Conservation (phyloP, 345 rosid species). For the Balakata baccata region DNA sequence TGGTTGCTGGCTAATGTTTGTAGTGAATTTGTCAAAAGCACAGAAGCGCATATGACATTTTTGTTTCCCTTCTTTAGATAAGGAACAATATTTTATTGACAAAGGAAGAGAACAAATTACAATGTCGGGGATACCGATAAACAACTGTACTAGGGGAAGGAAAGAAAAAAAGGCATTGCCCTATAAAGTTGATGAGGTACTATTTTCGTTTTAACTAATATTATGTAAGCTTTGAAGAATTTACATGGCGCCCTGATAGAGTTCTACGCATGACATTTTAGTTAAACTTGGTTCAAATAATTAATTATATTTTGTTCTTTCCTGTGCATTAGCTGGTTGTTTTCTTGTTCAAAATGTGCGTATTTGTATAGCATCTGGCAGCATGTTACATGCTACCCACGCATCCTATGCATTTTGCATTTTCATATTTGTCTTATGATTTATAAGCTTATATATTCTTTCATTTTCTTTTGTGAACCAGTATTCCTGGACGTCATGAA, state of each 20-base stretch:
- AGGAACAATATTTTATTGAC: background rate
- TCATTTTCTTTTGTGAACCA: constrained; percentile 17
- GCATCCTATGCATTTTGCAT: background rate
- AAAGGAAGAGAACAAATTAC: background rate
- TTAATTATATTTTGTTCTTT: background rate
- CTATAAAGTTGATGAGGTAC: background rate
- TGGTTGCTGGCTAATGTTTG: no score
- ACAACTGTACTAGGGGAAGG: no score
- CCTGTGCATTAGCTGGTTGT: background rate
- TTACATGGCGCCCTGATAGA: background rate
- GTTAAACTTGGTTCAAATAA: background rate
- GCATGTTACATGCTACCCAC: background rate
- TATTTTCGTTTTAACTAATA: background rate
- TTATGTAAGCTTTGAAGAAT: background rate
- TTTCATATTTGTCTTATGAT: background rate
- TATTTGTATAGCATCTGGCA: background rate
- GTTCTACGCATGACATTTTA: background rate
- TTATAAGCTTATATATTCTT: background rate
- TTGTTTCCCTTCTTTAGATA: no score
- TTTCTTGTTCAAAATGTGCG: background rate
- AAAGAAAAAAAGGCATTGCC: background rate
- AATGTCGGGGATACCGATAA: background rate
- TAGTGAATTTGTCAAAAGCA: background rate
- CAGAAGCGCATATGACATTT: background rate
- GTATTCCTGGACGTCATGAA: constrained; percentile 52